phyloP scores from a whole-genome alignment of 2,329 filamentous ascomycete genomes.

The Reticulascus tulasneorum region DNA sequence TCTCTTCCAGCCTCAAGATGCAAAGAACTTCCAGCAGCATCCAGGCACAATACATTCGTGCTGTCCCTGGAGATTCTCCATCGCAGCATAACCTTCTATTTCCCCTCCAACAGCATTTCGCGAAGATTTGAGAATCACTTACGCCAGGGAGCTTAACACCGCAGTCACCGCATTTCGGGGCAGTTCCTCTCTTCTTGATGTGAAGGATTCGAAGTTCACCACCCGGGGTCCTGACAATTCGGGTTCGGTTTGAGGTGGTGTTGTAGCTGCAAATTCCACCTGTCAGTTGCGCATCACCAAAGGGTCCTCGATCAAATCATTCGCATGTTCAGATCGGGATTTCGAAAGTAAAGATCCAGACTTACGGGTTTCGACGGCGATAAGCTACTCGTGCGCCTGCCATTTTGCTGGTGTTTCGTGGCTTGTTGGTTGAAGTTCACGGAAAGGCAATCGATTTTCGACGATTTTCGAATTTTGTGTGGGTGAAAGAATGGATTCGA shows the following conservation, averaged over 20 bases:
- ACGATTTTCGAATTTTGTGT: conserved; percentile 7
- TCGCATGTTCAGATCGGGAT: neutral
- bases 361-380: conserved; percentile 78
- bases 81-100: too few relatives aligned
- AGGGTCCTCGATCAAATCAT: conserved; percentile 2
- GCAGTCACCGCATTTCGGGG: conserved; percentile 99
- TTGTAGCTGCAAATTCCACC: conserved; percentile 69
- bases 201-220: conserved; percentile 94
- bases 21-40: neutral
- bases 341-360: conserved; percentile 24
- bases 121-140: conserved; percentile 58
- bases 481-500: conserved; percentile 20
- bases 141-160: conserved; percentile 96
- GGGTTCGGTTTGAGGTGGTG: conserved; percentile 95
- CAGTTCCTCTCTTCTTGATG: conserved; percentile 99
- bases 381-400: conserved; percentile 59
- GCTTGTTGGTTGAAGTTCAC: neutral
- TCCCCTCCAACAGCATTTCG: too few relatives aligned
- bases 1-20: neutral
- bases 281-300: conserved; percentile 14
- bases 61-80: too few relatives aligned
- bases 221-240: conserved; percentile 93
- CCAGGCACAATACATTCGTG: neutral
- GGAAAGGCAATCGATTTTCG: conserved; percentile 2
- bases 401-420: conserved; percentile 40